phyloP scores from a whole-genome alignment of 257 asterid species.

The Penstemon barbatus region DNA sequence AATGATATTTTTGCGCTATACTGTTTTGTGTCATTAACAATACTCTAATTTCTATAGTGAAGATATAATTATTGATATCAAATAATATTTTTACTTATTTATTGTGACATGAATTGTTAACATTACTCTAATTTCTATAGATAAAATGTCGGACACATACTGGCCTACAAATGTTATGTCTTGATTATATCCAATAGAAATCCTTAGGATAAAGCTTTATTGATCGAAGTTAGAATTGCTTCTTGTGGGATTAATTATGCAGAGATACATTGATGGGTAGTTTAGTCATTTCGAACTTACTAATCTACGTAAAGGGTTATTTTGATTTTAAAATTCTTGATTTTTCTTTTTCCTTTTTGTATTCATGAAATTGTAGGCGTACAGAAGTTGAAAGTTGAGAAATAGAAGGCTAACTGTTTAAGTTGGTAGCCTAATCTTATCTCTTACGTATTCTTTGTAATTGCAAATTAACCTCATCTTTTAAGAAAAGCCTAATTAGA shows the following conservation, averaged over 20 bases:
- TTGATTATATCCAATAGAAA: no score
- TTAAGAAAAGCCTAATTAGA: not conserved
- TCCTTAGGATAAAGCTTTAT: no score
- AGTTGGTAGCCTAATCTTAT: conserved; percentile 83
- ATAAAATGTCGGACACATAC: no score
- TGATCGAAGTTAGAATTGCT: no score
- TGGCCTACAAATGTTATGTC: no score
- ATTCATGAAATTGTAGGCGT: conserved; percentile 15
- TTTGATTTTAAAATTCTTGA: conserved; percentile 14
- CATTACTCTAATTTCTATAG: no score
- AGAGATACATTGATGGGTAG: conserved; percentile 4
- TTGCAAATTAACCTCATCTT: not conserved
- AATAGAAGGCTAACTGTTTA: conserved; percentile 52
- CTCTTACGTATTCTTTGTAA: conserved; percentile 23
- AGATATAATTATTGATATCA: no score
- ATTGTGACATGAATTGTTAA: no score
- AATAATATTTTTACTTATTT: no score
- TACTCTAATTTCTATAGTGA: no score
- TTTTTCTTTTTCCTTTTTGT: not conserved
- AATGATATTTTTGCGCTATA: no score
- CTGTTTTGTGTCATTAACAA: no score
- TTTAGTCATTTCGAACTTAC: conserved; percentile 18
- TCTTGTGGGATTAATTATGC: not conserved
- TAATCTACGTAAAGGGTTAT: conserved; percentile 23
- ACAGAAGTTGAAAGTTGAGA: conserved; percentile 36